These are phyloP conservation scores for Geum urbanum DNA, from an alignment of 306 rosid species.

Conservation along the genomic window DNA sequence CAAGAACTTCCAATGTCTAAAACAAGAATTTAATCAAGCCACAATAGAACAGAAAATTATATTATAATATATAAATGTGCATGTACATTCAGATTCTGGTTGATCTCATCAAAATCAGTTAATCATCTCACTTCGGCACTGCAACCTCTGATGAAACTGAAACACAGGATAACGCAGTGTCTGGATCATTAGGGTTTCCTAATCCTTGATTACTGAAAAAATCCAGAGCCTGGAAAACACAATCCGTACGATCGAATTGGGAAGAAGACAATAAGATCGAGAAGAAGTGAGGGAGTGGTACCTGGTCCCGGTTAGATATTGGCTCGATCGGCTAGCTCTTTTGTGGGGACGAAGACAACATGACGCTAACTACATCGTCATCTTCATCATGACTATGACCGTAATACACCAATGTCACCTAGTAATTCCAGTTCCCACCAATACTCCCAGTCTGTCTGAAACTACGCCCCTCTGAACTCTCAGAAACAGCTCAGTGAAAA, in stretches of 20 bases:
- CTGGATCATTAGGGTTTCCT: conserved; percentile 5
- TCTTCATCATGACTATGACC: conserved; percentile 11
- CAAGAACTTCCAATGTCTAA: neutral
- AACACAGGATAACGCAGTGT: neutral
- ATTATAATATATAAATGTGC: neutral
- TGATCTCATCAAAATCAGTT: conserved; percentile 2
- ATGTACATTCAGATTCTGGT: neutral
- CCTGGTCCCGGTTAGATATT: neutral
- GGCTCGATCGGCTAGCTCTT: no score
- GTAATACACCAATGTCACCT: conserved; percentile 1
- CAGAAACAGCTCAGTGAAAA: conserved; percentile 6
- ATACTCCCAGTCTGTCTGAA: conserved; percentile 4
- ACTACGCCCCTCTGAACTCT: conserved; percentile 6
- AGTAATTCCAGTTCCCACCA: conserved; percentile 11
- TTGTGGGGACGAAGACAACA: neutral
- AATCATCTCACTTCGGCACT: conserved; percentile 7
- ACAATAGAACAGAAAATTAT: neutral
- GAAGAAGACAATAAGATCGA: neutral
- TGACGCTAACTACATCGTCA: conserved; percentile 7
- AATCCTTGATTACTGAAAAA: conserved; percentile 4
- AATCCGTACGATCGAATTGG: conserved; percentile 5
- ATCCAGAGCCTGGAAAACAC: neutral
- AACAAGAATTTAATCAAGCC: neutral
- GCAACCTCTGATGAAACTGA: neutral
- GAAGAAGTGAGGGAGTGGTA: neutral